phyloP scores from a whole-genome alignment of 73 alveolate species.

The Paramecium primaurelia region DNA sequence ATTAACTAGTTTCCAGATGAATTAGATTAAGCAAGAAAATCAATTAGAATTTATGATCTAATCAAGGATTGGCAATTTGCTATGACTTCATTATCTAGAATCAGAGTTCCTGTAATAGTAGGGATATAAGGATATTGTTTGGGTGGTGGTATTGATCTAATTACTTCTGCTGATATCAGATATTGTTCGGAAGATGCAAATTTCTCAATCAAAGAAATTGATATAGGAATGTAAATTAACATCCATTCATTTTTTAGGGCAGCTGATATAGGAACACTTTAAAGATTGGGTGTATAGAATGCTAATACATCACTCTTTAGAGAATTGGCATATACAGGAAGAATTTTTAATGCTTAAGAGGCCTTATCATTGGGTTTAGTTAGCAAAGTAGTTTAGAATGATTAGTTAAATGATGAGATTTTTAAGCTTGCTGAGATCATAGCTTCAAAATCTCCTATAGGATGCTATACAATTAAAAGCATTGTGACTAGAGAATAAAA shows the following conservation, averaged over 20 bases:
- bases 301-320: conserved; percentile 71
- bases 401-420: background rate
- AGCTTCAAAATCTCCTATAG: background rate
- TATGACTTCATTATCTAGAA: background rate
- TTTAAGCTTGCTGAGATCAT: conserved; percentile 17
- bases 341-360: conserved; percentile 72
- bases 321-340: conserved; percentile 72
- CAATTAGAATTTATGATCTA: conserved; percentile 21
- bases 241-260: background rate
- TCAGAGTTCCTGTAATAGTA: conserved; percentile 74
- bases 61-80: conserved; percentile 32
- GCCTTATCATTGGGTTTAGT: conserved; percentile 59
- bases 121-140: conserved; percentile 75
- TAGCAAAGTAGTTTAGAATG: conserved; percentile 47
- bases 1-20: conserved; percentile 13
- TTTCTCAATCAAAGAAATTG: conserved; percentile 76
- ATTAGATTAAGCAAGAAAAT: conserved; percentile 39
- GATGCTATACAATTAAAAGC: conserved; percentile 8
- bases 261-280: conserved; percentile 77
- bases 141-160: conserved; percentile 82
- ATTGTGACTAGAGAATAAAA: conserved; percentile 18
- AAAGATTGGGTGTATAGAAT: conserved; percentile 62
- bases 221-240: conserved; percentile 67
- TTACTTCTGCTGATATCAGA: conserved; percentile 81
- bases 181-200: conserved; percentile 74